phyloP scores from a whole-genome alignment of 805 yeast genomes.

The Ogataea neopini region DNA sequence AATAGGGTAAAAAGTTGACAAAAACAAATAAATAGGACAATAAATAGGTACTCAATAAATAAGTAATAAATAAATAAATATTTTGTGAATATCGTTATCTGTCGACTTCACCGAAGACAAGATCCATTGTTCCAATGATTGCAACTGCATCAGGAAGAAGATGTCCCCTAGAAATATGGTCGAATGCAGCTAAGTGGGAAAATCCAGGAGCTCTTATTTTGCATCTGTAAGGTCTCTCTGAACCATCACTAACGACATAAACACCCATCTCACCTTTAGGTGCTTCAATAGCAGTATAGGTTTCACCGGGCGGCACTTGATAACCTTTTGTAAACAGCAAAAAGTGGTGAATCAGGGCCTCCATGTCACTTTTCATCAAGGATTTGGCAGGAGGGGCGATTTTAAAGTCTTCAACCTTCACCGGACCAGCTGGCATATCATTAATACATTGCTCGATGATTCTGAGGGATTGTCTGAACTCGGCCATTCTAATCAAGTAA shows the following conservation, averaged over 20 bases:
- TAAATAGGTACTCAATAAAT: not conserved
- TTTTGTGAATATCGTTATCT: slow-evolving; percentile 47
- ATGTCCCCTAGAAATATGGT: slow-evolving; percentile 82
- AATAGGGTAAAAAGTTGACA: slow-evolving; percentile 1
- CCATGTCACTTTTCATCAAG: slow-evolving; percentile 90
- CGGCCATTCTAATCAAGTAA: slow-evolving; percentile 85
- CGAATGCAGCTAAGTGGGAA: slow-evolving; percentile 87
- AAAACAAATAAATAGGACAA: slow-evolving; percentile 1
- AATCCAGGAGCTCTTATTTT: slow-evolving; percentile 95
- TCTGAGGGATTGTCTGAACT: slow-evolving; percentile 87
- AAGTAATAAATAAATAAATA: slow-evolving; percentile 8
- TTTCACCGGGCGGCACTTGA: slow-evolving; percentile 87
- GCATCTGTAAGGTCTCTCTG: slow-evolving; percentile 89
- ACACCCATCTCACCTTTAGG: slow-evolving; percentile 97
- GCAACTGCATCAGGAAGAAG: slow-evolving; percentile 91
- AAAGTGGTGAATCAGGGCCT: slow-evolving; percentile 87
- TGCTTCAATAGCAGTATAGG: slow-evolving; percentile 89
- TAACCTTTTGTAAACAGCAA: slow-evolving; percentile 85
- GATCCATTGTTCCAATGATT: slow-evolving; percentile 92
- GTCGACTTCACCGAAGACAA: slow-evolving; percentile 93
- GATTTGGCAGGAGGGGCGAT: slow-evolving; percentile 79
- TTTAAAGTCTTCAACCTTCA: slow-evolving; percentile 87
- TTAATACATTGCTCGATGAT: slow-evolving; percentile 88
- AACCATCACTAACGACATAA: slow-evolving; percentile 83
- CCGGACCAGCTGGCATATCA: slow-evolving; percentile 91